Evolutionary conservation across 176 grass and related monocot genomes (phyloP).

Genomic region (Calamus simplicifolius): DNA sequence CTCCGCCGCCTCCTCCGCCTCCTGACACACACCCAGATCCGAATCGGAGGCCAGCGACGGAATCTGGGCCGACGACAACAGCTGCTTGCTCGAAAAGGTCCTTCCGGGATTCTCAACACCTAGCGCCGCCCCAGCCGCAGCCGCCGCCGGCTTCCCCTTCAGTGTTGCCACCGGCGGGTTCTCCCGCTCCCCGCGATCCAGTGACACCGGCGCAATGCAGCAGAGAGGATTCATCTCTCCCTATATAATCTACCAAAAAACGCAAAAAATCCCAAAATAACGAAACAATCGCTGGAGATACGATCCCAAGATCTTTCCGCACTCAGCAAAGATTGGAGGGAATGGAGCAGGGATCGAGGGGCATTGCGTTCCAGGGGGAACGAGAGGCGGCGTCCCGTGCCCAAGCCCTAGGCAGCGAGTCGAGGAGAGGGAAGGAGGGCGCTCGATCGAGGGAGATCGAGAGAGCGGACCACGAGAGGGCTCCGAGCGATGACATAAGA

Average conservation of each 20-base stretch:
- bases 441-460: conserved; percentile 8
- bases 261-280: too few relatives aligned
- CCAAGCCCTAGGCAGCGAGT: conserved; percentile 12
- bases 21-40: neutral
- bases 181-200: conserved; percentile 9
- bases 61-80: neutral
- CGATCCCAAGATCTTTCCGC: too few relatives aligned
- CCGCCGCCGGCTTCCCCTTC: neutral
- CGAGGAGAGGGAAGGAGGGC: conserved; percentile 7
- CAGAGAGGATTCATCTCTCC: conserved; percentile 7
- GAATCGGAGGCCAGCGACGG: neutral
- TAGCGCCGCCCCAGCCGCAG: neutral
- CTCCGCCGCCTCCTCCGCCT: conserved; percentile 3
- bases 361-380: conserved; percentile 14
- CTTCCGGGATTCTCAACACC: conserved; percentile 1
- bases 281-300: too few relatives aligned
- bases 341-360: neutral
- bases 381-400: neutral
- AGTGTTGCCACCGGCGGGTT: conserved; percentile 3
- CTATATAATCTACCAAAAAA: too few relatives aligned
- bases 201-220: conserved; percentile 19
- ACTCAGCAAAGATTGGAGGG: neutral
- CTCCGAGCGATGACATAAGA: too few relatives aligned
- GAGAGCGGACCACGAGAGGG: neutral
- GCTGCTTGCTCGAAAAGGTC: conserved; percentile 11